Conservation (phyloP, 306 rosid genomes). For the Hippophae rhamnoides region DNA sequence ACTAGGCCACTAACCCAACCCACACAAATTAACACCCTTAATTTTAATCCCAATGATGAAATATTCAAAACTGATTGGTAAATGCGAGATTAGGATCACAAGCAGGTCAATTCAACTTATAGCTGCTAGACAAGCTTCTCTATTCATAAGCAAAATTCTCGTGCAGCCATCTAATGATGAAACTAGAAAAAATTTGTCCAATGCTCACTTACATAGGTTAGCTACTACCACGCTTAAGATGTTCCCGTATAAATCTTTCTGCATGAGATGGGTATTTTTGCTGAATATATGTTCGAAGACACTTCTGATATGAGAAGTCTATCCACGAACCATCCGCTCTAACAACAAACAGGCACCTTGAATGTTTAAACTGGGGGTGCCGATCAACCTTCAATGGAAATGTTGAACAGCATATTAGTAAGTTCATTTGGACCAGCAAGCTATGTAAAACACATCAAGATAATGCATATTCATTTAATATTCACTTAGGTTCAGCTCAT, state of each 20-base stretch:
- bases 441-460: background rate
- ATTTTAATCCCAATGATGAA: too few relatives aligned
- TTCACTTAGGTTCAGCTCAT: too few relatives aligned
- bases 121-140: too few relatives aligned
- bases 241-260: conserved; percentile 67
- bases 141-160: too few relatives aligned
- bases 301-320: conserved; percentile 85
- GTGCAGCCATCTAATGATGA: too few relatives aligned
- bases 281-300: conserved; percentile 66
- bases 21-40: too few relatives aligned
- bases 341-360: conserved; percentile 80
- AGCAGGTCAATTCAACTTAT: too few relatives aligned
- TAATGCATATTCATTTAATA: background rate
- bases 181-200: too few relatives aligned
- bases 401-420: conserved; percentile 17
- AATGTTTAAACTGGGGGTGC: conserved; percentile 60
- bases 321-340: conserved; percentile 89
- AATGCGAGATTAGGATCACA: too few relatives aligned
- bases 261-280: conserved; percentile 69
- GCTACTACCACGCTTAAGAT: conserved; percentile 69
- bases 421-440: background rate
- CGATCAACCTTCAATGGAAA: conserved; percentile 68
- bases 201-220: conserved; percentile 16
- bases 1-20: too few relatives aligned
- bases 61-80: too few relatives aligned